Percentiles rank a stretch among this genome's conserved stretches.
These are phyloP conservation scores for Trichophyton schoenleinii DNA, from an alignment of 2,329 filamentous ascomycete genomes.

Conservation along the genomic window DNA sequence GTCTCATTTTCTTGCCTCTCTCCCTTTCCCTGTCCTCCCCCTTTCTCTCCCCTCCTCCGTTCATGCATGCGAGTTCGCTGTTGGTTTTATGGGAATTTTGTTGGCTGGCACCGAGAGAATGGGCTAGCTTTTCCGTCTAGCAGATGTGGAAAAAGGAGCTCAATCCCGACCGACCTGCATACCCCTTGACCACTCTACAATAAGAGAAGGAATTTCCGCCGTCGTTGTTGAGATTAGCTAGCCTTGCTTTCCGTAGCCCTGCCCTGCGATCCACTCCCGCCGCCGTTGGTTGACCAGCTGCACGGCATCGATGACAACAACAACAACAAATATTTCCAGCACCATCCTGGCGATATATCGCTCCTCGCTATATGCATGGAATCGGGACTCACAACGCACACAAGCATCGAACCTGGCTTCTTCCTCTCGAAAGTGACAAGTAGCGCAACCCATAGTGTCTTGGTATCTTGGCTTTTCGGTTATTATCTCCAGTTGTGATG, in stretches of 20 bases:
- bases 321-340: not conserved
- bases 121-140: not conserved
- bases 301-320: not conserved
- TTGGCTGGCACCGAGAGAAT: not conserved
- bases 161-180: not conserved
- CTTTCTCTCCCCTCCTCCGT: not conserved
- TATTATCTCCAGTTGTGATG: constrained; percentile 1
- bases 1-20: not conserved
- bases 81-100: not conserved
- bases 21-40: not conserved
- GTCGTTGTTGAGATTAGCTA: not conserved
- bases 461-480: constrained; percentile 3
- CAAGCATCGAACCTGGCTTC: not conserved
- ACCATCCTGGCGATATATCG: not conserved
- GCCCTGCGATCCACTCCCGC: not conserved
- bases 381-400: not conserved
- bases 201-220: not conserved
- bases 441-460: not conserved
- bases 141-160: not conserved
- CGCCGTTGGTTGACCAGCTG: not conserved
- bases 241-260: not conserved
- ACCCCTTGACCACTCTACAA: not conserved
- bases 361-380: not conserved
- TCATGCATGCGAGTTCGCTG: not conserved
- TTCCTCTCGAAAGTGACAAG: not conserved